Percentiles rank a stretch among this genome's conserved stretches.
Evolutionary conservation across 352 stramenopile genomes (phyloP).

Genomic region (Pythium dissimile): DNA sequence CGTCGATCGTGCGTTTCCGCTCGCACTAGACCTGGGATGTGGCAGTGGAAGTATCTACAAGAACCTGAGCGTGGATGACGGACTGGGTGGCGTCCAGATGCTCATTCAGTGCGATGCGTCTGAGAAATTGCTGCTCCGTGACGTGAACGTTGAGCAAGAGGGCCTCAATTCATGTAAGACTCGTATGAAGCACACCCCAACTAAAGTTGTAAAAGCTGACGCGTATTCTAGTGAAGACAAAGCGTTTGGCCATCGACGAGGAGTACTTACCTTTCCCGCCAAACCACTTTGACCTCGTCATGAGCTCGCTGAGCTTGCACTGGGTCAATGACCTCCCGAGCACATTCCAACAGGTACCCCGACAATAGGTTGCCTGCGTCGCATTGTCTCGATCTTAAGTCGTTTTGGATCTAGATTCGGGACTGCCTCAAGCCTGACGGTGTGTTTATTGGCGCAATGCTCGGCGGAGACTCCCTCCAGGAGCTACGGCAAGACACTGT

Average conservation of each 20-base stretch:
- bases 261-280: conserved; percentile 93
- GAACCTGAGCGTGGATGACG: conserved; percentile 65
- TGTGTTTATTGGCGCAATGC: conserved; percentile 94
- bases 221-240: conserved; percentile 52
- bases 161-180: conserved; percentile 17
- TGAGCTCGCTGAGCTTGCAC: conserved; percentile 93
- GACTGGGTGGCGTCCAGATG: conserved; percentile 67
- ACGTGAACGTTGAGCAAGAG: conserved; percentile 31
- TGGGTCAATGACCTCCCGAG: conserved; percentile 97
- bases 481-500: conserved; percentile 85
- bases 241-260: conserved; percentile 86
- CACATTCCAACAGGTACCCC: conserved; percentile 70
- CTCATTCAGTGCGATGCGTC: conserved; percentile 79
- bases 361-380: neutral
- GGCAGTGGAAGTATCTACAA: conserved; percentile 85
- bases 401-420: conserved; percentile 36
- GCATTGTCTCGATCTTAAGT: too few relatives aligned
- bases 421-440: conserved; percentile 95
- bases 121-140: conserved; percentile 72
- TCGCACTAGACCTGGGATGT: conserved; percentile 75
- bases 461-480: conserved; percentile 94
- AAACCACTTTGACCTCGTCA: conserved; percentile 96
- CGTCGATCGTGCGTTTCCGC: conserved; percentile 77
- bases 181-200: neutral
- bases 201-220: conserved; percentile 1